Percentiles rank a stretch among this genome's conserved stretches.
phyloP scores from a whole-genome alignment of 495 filamentous ascomycete genomes.

The Arthonia radiata region DNA sequence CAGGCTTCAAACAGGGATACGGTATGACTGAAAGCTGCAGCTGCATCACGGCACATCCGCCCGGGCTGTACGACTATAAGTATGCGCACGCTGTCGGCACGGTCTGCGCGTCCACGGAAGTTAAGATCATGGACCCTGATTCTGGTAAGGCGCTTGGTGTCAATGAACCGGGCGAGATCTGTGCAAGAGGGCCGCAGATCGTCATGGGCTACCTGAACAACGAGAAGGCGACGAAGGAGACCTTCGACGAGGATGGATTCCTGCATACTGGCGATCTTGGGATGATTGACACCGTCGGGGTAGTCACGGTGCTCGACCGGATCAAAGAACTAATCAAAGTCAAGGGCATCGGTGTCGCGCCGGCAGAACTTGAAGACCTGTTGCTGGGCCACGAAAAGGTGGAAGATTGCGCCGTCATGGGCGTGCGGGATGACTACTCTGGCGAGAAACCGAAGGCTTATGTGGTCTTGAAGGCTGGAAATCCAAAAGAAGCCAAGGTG shows the following conservation, averaged over 20 bases:
- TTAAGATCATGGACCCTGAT: conserved; percentile 33
- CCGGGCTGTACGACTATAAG: conserved; percentile 26
- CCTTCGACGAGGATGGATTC: conserved; percentile 33
- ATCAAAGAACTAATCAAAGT: conserved; percentile 65
- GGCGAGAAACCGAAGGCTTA: conserved; percentile 43
- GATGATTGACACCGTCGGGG: conserved; percentile 17
- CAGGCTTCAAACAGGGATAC: conserved; percentile 39
- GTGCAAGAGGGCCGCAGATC: conserved; percentile 28
- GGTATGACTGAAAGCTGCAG: conserved; percentile 44
- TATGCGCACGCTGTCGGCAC: conserved; percentile 33
- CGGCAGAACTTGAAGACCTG: conserved; percentile 42
- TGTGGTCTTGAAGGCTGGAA: conserved; percentile 23
- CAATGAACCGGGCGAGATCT: conserved; percentile 33
- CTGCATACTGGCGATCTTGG: conserved; percentile 47
- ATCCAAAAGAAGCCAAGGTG: conserved; percentile 10
- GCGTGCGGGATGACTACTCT: conserved; percentile 29
- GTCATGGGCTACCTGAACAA: conserved; percentile 34
- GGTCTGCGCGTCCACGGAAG: conserved; percentile 29
- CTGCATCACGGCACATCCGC: conserved; percentile 34
- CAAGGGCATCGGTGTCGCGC: conserved; percentile 44
- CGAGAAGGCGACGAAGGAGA: conserved; percentile 28
- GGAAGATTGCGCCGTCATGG: conserved; percentile 33
- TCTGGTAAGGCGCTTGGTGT: conserved; percentile 19
- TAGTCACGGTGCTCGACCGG: conserved; percentile 42
- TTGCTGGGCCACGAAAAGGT: conserved; percentile 30